These are phyloP conservation scores for Beauveria sp. DNA, from an alignment of 2,329 filamentous ascomycete species.

Conservation along the genomic window DNA sequence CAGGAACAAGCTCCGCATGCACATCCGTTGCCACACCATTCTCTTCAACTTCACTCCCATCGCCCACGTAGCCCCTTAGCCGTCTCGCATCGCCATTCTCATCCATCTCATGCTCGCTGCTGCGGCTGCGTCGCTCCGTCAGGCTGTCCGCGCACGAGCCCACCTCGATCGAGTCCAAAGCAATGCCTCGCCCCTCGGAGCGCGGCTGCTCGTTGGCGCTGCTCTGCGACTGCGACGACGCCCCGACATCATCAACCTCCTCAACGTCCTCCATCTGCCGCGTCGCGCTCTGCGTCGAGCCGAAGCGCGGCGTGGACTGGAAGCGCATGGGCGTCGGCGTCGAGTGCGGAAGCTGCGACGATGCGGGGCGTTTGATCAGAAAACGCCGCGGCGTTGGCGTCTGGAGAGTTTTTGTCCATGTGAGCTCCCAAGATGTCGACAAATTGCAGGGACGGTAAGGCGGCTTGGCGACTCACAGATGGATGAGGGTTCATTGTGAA, in stretches of 20 bases:
- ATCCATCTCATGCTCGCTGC: background rate
- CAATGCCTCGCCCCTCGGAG: slow-evolving; percentile 11
- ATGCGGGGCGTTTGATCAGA: slow-evolving; percentile 27
- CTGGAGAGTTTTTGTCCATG: slow-evolving; percentile 16
- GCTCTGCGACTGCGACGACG: background rate
- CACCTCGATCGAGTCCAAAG: slow-evolving; percentile 22
- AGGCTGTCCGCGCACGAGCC: slow-evolving; percentile 16
- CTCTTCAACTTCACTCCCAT: slow-evolving; percentile 8
- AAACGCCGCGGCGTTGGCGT: slow-evolving; percentile 34
- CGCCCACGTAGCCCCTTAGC: background rate
- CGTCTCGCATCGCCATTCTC: background rate
- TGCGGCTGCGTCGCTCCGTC: background rate
- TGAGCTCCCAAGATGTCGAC: background rate
- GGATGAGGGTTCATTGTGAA: slow-evolving; percentile 2
- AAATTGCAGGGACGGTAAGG: background rate
- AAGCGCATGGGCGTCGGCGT: slow-evolving; percentile 25
- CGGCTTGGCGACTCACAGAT: background rate
- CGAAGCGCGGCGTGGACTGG: slow-evolving; percentile 32
- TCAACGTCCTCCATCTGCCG: slow-evolving; percentile 21
- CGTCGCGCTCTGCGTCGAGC: slow-evolving; percentile 21
- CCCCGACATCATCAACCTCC: slow-evolving; percentile 20
- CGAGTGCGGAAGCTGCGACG: slow-evolving; percentile 25
- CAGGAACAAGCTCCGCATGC: background rate
- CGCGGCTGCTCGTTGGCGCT: slow-evolving; percentile 7
- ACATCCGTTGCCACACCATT: slow-evolving; percentile 3